Conservation (phyloP, 345 rosid species). For the Hypericum androsaemum region DNA sequence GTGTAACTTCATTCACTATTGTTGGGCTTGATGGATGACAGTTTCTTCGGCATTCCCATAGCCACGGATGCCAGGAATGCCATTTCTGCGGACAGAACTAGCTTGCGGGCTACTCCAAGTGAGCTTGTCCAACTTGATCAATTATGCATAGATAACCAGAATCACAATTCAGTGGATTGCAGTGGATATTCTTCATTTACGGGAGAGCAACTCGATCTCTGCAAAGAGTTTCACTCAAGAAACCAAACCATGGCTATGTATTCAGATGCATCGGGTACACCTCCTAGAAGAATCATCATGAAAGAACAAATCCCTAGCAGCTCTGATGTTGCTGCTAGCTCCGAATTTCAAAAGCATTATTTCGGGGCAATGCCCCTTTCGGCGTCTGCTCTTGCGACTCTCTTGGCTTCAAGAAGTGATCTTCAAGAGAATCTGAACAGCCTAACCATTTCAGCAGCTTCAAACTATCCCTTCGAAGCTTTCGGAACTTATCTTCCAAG, state of each 20-base stretch:
- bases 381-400: slow-evolving; percentile 22
- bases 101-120: slow-evolving; percentile 13
- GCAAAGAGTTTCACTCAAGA: slow-evolving; percentile 10
- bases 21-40: slow-evolving; percentile 28
- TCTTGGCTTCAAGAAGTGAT: slow-evolving; percentile 24
- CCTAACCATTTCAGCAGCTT: slow-evolving; percentile 18
- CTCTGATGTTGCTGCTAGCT: slow-evolving; percentile 8
- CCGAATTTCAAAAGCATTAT: slow-evolving; percentile 29
- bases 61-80: slow-evolving; percentile 30
- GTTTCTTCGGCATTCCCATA: slow-evolving; percentile 31
- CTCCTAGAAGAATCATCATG: slow-evolving; percentile 19
- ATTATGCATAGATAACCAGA: slow-evolving; percentile 22
- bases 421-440: slow-evolving; percentile 28
- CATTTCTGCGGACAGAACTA: slow-evolving; percentile 20
- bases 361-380: slow-evolving; percentile 28
- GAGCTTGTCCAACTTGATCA: slow-evolving; percentile 24
- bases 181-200: slow-evolving; percentile 19
- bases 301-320: slow-evolving; percentile 14
- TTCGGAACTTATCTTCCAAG: slow-evolving; percentile 17
- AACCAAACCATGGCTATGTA: slow-evolving; percentile 15
- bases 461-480: slow-evolving; percentile 26
- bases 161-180: slow-evolving; percentile 21
- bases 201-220: slow-evolving; percentile 22
- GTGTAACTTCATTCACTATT: not conserved
- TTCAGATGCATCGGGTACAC: slow-evolving; percentile 15